Percentiles rank a stretch among this genome's conserved stretches.
These are phyloP conservation scores for Apiotrichum sp. DNA, from an alignment of 1,284 basidiomycete genomes.

Conservation along the genomic window DNA sequence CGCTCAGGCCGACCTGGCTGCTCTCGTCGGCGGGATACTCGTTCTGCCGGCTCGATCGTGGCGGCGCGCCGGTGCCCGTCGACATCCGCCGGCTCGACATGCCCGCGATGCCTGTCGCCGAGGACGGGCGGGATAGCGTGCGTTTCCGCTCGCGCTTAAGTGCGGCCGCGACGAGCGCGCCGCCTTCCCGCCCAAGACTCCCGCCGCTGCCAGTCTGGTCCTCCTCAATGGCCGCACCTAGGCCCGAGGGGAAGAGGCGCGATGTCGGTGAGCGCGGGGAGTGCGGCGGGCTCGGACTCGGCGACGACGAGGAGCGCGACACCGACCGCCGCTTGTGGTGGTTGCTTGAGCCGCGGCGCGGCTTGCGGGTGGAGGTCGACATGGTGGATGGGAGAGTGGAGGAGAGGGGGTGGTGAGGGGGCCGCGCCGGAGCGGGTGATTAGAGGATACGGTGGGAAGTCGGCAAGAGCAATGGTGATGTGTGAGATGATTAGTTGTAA, in stretches of 20 bases:
- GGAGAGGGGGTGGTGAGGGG: not conserved
- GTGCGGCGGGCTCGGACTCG: not conserved
- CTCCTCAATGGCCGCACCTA: not conserved
- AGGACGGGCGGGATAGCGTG: not conserved
- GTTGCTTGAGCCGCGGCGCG: not conserved
- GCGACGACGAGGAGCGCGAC: not conserved
- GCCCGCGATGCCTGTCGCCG: not conserved
- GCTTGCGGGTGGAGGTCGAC: not conserved
- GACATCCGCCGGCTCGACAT: not conserved
- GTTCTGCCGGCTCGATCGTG: too few species aligned
- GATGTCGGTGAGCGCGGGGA: not conserved
- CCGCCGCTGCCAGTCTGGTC: too few species aligned
- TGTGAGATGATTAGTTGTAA: too few species aligned
- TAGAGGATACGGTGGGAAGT: too few species aligned
- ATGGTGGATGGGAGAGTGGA: not conserved
- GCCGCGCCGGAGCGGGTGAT: not conserved
- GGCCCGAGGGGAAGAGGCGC: not conserved
- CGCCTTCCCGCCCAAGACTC: too few species aligned
- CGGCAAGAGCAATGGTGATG: too few species aligned
- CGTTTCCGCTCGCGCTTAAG: not conserved
- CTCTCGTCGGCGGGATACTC: too few species aligned
- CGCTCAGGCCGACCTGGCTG: constrained; percentile 21
- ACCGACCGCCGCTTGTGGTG: not conserved
- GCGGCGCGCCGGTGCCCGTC: too few species aligned
- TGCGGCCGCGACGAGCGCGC: too few species aligned